These are phyloP conservation scores for Ceratobasidium sp. DNA, from an alignment of 1,284 basidiomycete genomes.

Conservation along the genomic window DNA sequence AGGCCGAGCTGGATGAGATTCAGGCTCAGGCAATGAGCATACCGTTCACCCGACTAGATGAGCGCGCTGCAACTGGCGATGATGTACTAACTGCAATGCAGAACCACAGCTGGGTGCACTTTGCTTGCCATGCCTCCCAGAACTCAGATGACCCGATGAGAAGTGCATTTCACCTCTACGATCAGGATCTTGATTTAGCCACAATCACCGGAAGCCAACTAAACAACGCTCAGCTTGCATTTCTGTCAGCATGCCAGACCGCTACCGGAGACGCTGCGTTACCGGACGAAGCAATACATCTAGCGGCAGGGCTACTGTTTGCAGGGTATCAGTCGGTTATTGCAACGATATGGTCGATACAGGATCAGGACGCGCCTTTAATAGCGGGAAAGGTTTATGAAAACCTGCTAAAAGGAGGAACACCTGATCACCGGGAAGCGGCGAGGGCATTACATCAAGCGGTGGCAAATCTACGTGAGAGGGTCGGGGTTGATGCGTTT, in stretches of 20 bases:
- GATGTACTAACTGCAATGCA: conserved; percentile 9
- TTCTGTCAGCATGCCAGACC: neutral
- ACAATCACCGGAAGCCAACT: no score
- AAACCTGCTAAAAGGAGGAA: neutral
- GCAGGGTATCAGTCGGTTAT: conserved; percentile 2
- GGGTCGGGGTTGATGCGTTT: no score
- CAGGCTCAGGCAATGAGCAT: neutral
- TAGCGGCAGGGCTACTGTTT: conserved; percentile 11
- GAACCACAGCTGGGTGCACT: conserved; percentile 7
- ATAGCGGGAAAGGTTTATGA: conserved; percentile 18
- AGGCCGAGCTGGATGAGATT: neutral
- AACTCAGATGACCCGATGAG: no score
- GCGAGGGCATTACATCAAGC: no score
- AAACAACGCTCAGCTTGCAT: no score
- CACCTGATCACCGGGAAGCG: no score
- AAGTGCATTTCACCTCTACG: no score
- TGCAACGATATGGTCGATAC: conserved; percentile 25
- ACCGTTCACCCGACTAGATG: conserved; percentile 9
- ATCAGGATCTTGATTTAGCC: no score
- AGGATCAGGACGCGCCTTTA: conserved; percentile 14
- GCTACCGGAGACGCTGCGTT: neutral
- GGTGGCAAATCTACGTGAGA: no score
- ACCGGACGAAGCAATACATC: conserved; percentile 2
- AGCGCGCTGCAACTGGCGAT: neutral
- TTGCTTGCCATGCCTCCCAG: neutral